Evolutionary conservation across 2,329 filamentous ascomycete genomes (phyloP), one percentile per base, ranked within the genome.

Genomic region (Aspergillus unguis): DNA sequence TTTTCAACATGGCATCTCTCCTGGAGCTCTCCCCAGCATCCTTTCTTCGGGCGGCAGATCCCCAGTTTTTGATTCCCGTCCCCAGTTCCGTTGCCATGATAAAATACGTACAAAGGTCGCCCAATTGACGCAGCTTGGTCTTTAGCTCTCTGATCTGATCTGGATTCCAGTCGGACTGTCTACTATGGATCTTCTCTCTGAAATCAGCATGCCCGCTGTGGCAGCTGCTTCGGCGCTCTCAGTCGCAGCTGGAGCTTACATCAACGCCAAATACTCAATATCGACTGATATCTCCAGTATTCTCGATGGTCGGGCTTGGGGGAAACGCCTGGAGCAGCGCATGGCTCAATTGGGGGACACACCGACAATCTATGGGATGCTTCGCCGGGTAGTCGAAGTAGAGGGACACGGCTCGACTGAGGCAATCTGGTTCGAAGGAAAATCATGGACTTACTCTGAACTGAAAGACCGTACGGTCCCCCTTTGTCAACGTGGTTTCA

Each of bases 401-500:
- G 65, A 76, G 31, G 67, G 67, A 3, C 63, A 68, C 11, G 69
- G 67, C 23, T 66, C 70, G 4, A 60, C 58, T 3, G 74, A 78
- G 41, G 73, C 72, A 3, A 58, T 79, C 7, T 79, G 76, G 75
- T 78, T 79, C 62, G 77, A 79, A 55, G 70, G 74, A 2, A 73
- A 70, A 55, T 72, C 66, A 3, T 78, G 75, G 76, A 77, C 72
- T 2, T 79, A 78, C 59, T 65, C 59, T 2, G 68, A 77, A 51
- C 50, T 78, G 36, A 76, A 74, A 55, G 69, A 68, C 27, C 60
- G 75, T 76, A 54, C 50, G n/a, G 3, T 11, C 32, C 11, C 32
- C 11, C 8, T 33, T 38, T 23, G n/a, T 32, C 25, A 6, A 8
- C 11, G 10, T 17, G 5, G 27, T 3, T 32, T 9, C 10, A 31